Base-by-base conservation (phyloP, 768 basidiomycete species). In the Podaxis rugospora region DNA sequence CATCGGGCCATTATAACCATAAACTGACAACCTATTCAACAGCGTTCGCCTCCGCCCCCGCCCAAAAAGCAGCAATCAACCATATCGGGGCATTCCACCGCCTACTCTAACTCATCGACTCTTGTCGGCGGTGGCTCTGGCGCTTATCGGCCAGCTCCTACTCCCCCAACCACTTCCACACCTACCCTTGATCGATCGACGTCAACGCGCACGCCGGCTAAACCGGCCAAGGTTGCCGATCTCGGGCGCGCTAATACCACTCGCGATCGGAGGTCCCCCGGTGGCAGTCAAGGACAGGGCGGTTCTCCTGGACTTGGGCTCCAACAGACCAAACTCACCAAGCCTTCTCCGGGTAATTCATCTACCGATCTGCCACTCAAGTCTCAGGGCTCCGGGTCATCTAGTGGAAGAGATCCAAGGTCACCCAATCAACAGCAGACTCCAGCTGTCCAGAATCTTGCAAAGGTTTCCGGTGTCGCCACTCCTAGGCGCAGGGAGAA, bases 401-500 rank as follows among this genome's bases (percentile, higher is more conserved):
- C 51, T 49, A 60, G 59, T 36, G 55, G 14, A 57, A 66, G 71
- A 63, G 82, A 82, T 63, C 71, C 72, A 28, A 72, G 76, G 53
- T 70, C 71, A 13, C 21, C 47, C 7, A 18, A 14, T 44, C 47
- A 23, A 47, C 77, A 81, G 27, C 85, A 80, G 13, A 88, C 85
- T 64, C 78, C 88, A 2, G 88, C 90, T 1, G 84, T 82, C 0
- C 75, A 84, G 36, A 86, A 78, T 67, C 72, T 90, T 57, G 86
- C 88, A 39, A 89, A 90, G 76, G 79, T 82, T 2, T 75, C 85
- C 1, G 87, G 86, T n/a, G 84, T 83, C 13, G 89, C 92, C 7
- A 94, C 93, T 0, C 92, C 93, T 11, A 78, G 95, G 63, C 75
- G 95, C 66, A 76, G 94, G 62, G 91, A 95, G 74, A 94, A 94